A percentile compares a stretch with the other conserved stretches of the same genome.
Evolutionary conservation across 345 rosid species (phyloP).

Genomic region (Jatropha curcas): DNA sequence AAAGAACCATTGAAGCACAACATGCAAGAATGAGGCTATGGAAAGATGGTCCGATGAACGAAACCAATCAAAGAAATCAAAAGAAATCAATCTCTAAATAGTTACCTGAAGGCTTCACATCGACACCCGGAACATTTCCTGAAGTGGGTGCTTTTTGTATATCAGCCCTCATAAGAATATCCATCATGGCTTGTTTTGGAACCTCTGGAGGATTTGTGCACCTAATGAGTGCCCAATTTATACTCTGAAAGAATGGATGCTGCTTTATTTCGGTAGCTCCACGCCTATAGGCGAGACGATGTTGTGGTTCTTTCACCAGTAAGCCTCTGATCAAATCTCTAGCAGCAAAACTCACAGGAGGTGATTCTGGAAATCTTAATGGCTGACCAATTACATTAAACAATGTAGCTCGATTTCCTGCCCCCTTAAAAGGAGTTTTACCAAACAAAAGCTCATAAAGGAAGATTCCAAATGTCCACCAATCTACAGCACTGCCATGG

Average conservation of each 20-base stretch:
- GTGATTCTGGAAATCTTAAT: conserved; percentile 31
- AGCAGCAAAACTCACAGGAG: conserved; percentile 38
- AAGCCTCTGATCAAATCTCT: conserved; percentile 38
- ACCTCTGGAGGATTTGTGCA: conserved; percentile 38
- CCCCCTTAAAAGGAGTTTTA: conserved; percentile 37
- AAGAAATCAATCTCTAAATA: conserved; percentile 54
- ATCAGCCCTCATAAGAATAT: conserved; percentile 21
- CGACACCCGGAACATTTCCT: conserved; percentile 27
- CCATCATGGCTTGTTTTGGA: conserved; percentile 31
- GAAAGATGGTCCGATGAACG: conserved; percentile 9
- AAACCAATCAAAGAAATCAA: conserved; percentile 29
- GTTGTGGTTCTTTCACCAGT: conserved; percentile 37
- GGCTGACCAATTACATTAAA: conserved; percentile 40
- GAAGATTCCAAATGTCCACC: conserved; percentile 40
- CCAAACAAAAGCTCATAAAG: conserved; percentile 39
- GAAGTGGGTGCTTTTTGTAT: conserved; percentile 13
- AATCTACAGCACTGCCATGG: conserved; percentile 40
- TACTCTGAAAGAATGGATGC: conserved; percentile 35
- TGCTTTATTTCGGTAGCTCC: conserved; percentile 40
- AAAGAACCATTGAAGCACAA: conserved; percentile 27
- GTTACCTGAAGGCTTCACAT: conserved; percentile 51
- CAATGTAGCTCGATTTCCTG: conserved; percentile 36
- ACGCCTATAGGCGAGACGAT: conserved; percentile 35
- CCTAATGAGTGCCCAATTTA: conserved; percentile 36
- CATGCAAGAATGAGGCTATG: conserved; percentile 10